Base-by-base conservation (phyloP, 495 filamentous ascomycete species). In the Penicillium turbatum region DNA sequence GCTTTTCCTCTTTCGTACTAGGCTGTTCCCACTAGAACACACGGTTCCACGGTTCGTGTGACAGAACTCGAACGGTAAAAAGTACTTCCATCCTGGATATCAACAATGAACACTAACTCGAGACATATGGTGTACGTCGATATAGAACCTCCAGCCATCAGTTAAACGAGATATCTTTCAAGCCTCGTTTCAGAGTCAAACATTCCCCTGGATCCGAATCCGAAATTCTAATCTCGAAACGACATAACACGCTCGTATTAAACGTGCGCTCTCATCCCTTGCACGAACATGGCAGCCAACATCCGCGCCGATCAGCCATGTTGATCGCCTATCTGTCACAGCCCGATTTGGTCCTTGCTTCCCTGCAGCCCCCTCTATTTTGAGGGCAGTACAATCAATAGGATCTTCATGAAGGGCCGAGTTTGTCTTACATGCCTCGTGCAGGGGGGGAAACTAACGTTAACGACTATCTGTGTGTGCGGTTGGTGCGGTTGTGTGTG, bases 261-360 rank as follows among this genome's bases (percentile, higher is more conserved):
- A 51, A 43, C 38, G 48, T 51, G 49, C 49, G 17, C 47, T 19
- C 21, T 24, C 21, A 63, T 63, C 61, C 61, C 61, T 63, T 57
- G 60, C 31, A 43, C 26, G 8, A 59, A 48, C 54, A 60, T 63
- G 56, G 54, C 56, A 37, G 26, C 7, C 26, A 30, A n/a, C 10
- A 29, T 29, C 24, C 24, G 42, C 34, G 57, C 38, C 52, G 48
- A 55, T 52, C 58, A 30, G 31, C 48, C 13, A 45, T 46, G 52
- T 16, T 31, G 61, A 63, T 63, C 61, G 49, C 43, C 31, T 29
- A n/a, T 50, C 61, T 57, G 57, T 63, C 61, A 60, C 32, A 48
- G 47, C 50, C 49, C 30, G 46, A 60, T 54, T 13, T n/a, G 47
- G 46, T 49, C 58, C 48, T 57, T 62, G 24, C 47, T 44, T 49